Evolutionary conservation across 768 basidiomycete species (phyloP).

Genomic region (Paxillus rubicundulus): DNA sequence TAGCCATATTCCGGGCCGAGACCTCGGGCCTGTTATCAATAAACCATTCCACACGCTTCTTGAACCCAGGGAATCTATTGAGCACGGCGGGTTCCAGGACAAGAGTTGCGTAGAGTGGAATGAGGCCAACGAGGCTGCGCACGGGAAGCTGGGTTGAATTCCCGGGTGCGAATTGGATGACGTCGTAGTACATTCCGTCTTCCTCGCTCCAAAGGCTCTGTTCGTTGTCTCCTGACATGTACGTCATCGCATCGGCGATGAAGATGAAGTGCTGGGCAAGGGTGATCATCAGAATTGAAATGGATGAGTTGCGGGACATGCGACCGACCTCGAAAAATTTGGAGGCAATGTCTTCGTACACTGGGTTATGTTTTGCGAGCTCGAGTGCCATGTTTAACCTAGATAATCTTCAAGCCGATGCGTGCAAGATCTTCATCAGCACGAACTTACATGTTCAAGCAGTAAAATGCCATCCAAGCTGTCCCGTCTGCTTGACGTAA

Average conservation of each 20-base stretch:
- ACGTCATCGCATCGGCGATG: conserved; percentile 99
- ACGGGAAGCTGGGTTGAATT: conserved; percentile 89
- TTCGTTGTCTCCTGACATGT: conserved; percentile 72
- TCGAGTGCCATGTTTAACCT: conserved; percentile 98
- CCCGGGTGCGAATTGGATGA: conserved; percentile 82
- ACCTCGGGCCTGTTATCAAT: conserved; percentile 88
- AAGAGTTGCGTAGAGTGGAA: conserved; percentile 92
- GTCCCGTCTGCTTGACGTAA: conserved; percentile 98
- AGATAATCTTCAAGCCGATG: conserved; percentile 3
- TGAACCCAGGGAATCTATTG: conserved; percentile 95
- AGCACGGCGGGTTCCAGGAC: conserved; percentile 88
- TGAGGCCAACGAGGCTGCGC: conserved; percentile 94
- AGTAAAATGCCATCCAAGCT: conserved; percentile 99
- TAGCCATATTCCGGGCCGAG: conserved; percentile 90
- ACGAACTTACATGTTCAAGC: conserved; percentile 79
- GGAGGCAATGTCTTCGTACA: conserved; percentile 98
- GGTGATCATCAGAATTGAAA: conserved; percentile 12
- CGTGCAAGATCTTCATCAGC: neutral
- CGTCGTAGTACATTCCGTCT: conserved; percentile 99
- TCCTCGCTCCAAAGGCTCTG: conserved; percentile 91
- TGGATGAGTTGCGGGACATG: neutral
- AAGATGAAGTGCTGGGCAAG: conserved; percentile 84
- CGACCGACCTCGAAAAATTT: conserved; percentile 84
- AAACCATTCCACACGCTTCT: conserved; percentile 99
- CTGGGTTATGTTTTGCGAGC: conserved; percentile 94